phyloP scores from a whole-genome alignment of 169 alveolate genomes.

The Theileria equi region DNA sequence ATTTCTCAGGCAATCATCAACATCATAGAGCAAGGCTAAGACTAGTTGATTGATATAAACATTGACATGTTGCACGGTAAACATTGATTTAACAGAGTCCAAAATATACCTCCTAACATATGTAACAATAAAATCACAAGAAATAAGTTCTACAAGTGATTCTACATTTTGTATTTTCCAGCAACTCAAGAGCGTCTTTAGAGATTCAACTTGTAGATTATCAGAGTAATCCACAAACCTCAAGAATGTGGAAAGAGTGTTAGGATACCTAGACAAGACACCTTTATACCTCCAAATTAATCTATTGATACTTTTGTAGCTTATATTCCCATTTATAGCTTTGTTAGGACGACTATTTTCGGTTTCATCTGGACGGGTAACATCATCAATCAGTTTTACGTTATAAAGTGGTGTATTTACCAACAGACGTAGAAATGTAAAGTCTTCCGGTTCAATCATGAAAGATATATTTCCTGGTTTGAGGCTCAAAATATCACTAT shows the following conservation, averaged over 20 bases:
- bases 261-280: slow-evolving; percentile 39
- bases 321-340: slow-evolving; percentile 12
- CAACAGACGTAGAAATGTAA: slow-evolving; percentile 22
- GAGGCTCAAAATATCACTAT: slow-evolving; percentile 22
- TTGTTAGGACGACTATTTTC: not conserved
- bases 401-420: slow-evolving; percentile 31
- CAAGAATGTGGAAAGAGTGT: slow-evolving; percentile 51
- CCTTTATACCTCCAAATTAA: slow-evolving; percentile 60
- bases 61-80: no score
- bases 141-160: slow-evolving; percentile 60
- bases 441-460: slow-evolving; percentile 31
- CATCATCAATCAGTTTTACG: slow-evolving; percentile 10
- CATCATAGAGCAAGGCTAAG: no score
- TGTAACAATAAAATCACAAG: slow-evolving; percentile 50
- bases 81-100: no score
- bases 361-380: not conserved
- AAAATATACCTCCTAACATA: no score
- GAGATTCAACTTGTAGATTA: slow-evolving; percentile 35
- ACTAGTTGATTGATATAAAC: no score
- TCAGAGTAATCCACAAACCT: slow-evolving; percentile 61
- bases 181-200: slow-evolving; percentile 15
- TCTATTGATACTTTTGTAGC: slow-evolving; percentile 46
- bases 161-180: slow-evolving; percentile 58
- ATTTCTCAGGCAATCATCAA: no score
- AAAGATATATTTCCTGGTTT: slow-evolving; percentile 2